Evolutionary conservation across 495 filamentous ascomycete genomes (phyloP), one percentile per base, ranked within the genome.

Genomic region (Podospora pseudopauciseta): DNA sequence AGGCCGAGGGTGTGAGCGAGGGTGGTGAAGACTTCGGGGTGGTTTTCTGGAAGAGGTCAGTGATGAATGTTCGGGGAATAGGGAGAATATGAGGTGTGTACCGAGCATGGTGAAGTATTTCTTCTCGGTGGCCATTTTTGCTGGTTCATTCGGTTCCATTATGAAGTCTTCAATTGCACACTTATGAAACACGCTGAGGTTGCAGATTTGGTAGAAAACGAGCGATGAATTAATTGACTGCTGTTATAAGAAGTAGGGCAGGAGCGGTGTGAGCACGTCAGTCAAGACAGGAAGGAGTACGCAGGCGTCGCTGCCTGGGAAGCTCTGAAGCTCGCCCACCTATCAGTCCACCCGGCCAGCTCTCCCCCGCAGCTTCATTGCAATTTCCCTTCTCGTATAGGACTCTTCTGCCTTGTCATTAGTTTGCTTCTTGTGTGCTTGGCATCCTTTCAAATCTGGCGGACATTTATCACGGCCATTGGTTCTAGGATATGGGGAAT

Each of bases 21-120:
- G 67, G 86, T 80, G 64, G 86, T 87, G 86, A 96, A 90, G 39
- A 94, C 88, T 74, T 90, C 86, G 1, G 91, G 91, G 79, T 93
- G 92, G 71, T 81, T 81, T 64, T 82, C 80, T 77, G 63, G 18
- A 1, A 23, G 18, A 15, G 9, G 61, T 63, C 4, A 63, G 32
- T 27, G 60, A 34, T 30, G 1, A 26, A 3, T n/a, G 13, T 26
- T 28, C 59, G n/a, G 30, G 4, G 30, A 32, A 32, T 5, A 20
- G 23, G n/a, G 23, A 13, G n/a, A 23, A 5, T 1, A 23, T 15
- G 23, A 6, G 55, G 7, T 7, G 4, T 27, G 56, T 32, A 74
- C 72, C 72, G 4, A 74, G 72, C 16, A 71, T 54, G 15, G 34
- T 61, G 20, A 71, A 71, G 13, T 63, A 32, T 56, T 71, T 73